phyloP scores from a whole-genome alignment of 805 yeast species.

The Wickerhamomyces canadensis region DNA sequence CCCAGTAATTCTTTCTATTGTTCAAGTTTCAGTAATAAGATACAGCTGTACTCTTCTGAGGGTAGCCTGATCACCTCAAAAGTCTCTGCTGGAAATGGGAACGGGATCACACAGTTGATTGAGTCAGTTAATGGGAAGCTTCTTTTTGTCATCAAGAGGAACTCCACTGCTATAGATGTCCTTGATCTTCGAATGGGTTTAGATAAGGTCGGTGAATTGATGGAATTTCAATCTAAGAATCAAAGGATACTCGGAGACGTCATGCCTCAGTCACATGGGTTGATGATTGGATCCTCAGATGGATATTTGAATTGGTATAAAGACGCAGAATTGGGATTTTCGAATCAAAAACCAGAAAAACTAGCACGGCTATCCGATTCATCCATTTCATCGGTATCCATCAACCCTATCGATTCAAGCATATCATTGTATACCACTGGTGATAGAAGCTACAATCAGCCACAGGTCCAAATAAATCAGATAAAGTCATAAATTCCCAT shows the following conservation, averaged over 20 bases:
- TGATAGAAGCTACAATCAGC: conserved; percentile 9
- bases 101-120: conserved; percentile 31
- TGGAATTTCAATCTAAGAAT: conserved; percentile 7
- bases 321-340: conserved; percentile 20
- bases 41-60: conserved; percentile 25
- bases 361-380: conserved; percentile 2
- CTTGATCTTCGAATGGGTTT: conserved; percentile 31
- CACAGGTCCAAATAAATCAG: background rate
- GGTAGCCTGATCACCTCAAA: conserved; percentile 16
- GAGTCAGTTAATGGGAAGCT: conserved; percentile 32
- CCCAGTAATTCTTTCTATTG: conserved; percentile 21
- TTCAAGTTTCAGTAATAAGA: conserved; percentile 26
- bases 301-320: conserved; percentile 18
- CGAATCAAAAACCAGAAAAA: background rate
- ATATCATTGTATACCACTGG: conserved; percentile 15
- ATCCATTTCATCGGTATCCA: conserved; percentile 10
- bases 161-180: conserved; percentile 25
- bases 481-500: background rate
- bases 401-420: conserved; percentile 14
- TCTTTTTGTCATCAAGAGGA: conserved; percentile 28
- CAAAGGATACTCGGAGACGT: conserved; percentile 23
- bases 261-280: conserved; percentile 19
- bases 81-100: conserved; percentile 15
- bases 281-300: conserved; percentile 23
- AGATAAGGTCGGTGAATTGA: conserved; percentile 8